Percentiles rank a stretch among this genome's conserved stretches.
phyloP scores from a whole-genome alignment of 148 eudicot genomes.

The Pharnaceum exiguum region DNA sequence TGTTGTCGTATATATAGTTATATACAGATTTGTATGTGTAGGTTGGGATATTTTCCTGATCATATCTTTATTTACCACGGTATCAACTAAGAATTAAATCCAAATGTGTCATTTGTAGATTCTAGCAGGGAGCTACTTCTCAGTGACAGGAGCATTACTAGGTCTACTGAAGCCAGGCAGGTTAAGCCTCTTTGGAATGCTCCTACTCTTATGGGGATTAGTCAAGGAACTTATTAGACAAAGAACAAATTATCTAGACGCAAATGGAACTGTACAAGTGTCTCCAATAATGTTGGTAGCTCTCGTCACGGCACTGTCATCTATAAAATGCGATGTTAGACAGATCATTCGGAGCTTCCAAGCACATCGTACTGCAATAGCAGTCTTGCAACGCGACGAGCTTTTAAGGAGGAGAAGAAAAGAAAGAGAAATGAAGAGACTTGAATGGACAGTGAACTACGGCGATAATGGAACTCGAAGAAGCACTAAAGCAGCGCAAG shows the following conservation, averaged over 20 bases:
- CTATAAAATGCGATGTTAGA: constrained; percentile 39
- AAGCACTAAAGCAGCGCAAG: constrained; percentile 15
- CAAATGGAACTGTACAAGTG: constrained; percentile 15
- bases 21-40: too few relatives aligned
- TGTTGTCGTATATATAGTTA: too few relatives aligned
- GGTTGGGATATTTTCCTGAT: too few relatives aligned
- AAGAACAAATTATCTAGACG: constrained; percentile 5
- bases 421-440: constrained; percentile 37
- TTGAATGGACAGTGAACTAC: constrained; percentile 34
- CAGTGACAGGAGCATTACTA: constrained; percentile 51
- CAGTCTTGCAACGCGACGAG: constrained; percentile 6
- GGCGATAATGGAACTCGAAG: constrained; percentile 17
- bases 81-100: neutral
- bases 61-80: neutral
- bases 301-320: constrained; percentile 27
- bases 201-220: constrained; percentile 53
- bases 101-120: constrained; percentile 30
- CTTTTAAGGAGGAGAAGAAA: constrained; percentile 15
- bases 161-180: constrained; percentile 42
- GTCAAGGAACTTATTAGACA: constrained; percentile 29
- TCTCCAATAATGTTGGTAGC: constrained; percentile 43
- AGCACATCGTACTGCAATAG: constrained; percentile 14
- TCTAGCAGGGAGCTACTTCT: constrained; percentile 56
- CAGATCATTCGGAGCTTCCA: constrained; percentile 31
- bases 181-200: constrained; percentile 45